Percentiles rank a stretch among this genome's conserved stretches.
Conservation (phyloP, 2,329 filamentous ascomycete genomes). For the Karstenula rhodostoma region DNA sequence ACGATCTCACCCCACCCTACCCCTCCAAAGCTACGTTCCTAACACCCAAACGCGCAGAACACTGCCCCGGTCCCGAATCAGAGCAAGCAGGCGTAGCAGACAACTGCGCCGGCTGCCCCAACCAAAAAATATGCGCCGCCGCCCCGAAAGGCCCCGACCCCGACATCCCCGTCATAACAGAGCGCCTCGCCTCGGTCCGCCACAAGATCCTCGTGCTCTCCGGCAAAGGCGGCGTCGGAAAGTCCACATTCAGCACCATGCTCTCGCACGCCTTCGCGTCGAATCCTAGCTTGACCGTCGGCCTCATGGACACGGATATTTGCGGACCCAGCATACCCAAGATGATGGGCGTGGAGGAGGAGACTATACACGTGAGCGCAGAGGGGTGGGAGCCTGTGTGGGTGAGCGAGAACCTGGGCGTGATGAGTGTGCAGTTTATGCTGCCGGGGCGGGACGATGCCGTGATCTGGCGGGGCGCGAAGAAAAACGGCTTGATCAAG, state of each 20-base stretch:
- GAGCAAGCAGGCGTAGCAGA: conserved; percentile 72
- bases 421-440: conserved; percentile 99
- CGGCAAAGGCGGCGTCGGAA: conserved; percentile 96
- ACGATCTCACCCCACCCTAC: conserved; percentile 32
- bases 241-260: conserved; percentile 90
- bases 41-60: conserved; percentile 62
- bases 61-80: conserved; percentile 91
- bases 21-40: conserved; percentile 72
- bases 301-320: conserved; percentile 98
- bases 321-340: conserved; percentile 96
- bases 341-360: conserved; percentile 96
- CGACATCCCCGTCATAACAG: conserved; percentile 87
- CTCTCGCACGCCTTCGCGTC: conserved; percentile 88
- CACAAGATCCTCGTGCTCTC: conserved; percentile 94
- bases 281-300: conserved; percentile 80
- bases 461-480: conserved; percentile 95
- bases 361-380: conserved; percentile 90
- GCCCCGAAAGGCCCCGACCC: conserved; percentile 95
- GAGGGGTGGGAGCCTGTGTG: conserved; percentile 95
- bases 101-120: conserved; percentile 93
- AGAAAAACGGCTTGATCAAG: conserved; percentile 99
- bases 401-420: conserved; percentile 90
- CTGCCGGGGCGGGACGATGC: conserved; percentile 91
- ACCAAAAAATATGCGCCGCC: conserved; percentile 93
- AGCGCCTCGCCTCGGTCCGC: conserved; percentile 79